Evolutionary conservation across 176 grass and related monocot genomes (phyloP).

Genomic region (Raddia guianensis): DNA sequence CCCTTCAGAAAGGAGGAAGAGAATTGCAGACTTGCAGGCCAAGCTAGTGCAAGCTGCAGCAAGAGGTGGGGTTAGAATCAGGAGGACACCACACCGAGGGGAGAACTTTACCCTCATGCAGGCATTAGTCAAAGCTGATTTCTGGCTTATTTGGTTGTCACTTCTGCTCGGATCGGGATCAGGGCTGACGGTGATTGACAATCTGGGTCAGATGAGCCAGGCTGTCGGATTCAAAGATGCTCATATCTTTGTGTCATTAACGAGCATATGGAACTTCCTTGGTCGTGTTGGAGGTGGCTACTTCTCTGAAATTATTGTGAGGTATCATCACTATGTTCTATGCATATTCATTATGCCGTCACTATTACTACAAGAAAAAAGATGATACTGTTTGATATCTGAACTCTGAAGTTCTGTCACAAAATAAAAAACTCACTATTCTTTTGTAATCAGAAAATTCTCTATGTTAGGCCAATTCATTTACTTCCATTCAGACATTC

Average conservation of each 20-base stretch:
- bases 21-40: conserved; percentile 67
- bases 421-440: neutral
- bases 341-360: conserved; percentile 1
- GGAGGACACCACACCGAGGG: conserved; percentile 65
- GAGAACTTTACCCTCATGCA: conserved; percentile 91
- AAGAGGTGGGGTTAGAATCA: conserved; percentile 71
- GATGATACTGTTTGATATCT: neutral
- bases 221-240: conserved; percentile 67
- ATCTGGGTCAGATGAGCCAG: conserved; percentile 96
- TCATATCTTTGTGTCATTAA: conserved; percentile 82
- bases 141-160: conserved; percentile 91
- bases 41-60: conserved; percentile 68
- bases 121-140: conserved; percentile 87
- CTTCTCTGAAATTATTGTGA: conserved; percentile 91
- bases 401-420: neutral
- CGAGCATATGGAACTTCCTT: conserved; percentile 96
- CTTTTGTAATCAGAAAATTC: neutral
- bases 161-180: conserved; percentile 83
- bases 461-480: neutral
- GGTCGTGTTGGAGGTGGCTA: conserved; percentile 88
- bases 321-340: conserved; percentile 46
- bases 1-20: conserved; percentile 65
- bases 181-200: conserved; percentile 86
- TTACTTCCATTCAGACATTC: conserved; percentile 20
- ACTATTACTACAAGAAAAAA: neutral